Evolutionary conservation across 1,284 basidiomycete genomes (phyloP), one percentile per base, ranked within the genome.

Genomic region (Boletellus deceptivus): DNA sequence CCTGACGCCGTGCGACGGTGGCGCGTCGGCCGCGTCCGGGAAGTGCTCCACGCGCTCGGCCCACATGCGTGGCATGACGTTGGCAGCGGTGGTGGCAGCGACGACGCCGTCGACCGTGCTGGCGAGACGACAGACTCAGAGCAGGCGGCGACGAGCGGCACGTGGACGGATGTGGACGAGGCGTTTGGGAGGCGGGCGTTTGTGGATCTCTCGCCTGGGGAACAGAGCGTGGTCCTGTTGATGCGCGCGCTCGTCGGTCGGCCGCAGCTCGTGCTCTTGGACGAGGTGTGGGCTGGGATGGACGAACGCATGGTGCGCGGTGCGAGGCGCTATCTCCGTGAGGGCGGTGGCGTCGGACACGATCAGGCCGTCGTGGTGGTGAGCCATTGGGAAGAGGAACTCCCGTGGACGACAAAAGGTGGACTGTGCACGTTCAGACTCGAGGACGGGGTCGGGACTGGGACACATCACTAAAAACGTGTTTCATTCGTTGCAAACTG

Each of bases 231-330:
- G 31, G 81, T 91, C 13, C 71, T 97, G 27, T 76, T 97, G 43
- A 84, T 95, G 76, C 82, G 94, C 11, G 91, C 93, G 16, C 72
- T 96, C 27, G 91, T 94, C 0, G 78, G 76, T 42, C 75, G 68
- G 36, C 81, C 90, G 2, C 78, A 77, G 39, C 62, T 98, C 34
- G 74, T 97, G 10, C 75, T 97, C 11, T 72, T 97, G 34, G 94
- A 98, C 62, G 94, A 98, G 66, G 89, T 87, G 11, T 93, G 91
- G 79, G 84, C 89, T 27, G 93, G 93, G 27, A 93, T 97, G 89
- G 88, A 91, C 60, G 84, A 84, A 49, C 70, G 68, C 9, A 90
- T 91, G 80, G 80, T 94, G 43, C 70, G 68, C 13, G 78, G 77
- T 39, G 87, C 84, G 40, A 74, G 80, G 54, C 59, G 58, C 38